Percentiles rank a stretch among this genome's conserved stretches.
These are phyloP conservation scores for Diversispora epigaea DNA, from an alignment of 192 early-diverging fungal genomes.

Conservation along the genomic window DNA sequence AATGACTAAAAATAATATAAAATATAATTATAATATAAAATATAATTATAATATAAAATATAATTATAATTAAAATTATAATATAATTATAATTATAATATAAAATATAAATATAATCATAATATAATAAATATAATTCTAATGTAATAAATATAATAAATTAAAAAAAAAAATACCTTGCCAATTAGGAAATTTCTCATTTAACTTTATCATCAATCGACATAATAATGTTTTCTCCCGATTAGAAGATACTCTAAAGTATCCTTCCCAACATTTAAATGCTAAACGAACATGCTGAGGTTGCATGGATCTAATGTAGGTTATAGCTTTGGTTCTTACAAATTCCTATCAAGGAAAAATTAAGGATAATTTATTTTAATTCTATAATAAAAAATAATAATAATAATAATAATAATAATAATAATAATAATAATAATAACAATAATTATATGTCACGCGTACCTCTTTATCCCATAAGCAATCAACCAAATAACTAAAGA, in stretches of 20 bases:
- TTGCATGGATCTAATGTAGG: conserved; percentile 48
- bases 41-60: not conserved
- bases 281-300: conserved; percentile 49
- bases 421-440: too few species aligned
- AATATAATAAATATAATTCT: too few species aligned
- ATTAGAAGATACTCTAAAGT: conserved; percentile 45
- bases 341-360: too few species aligned
- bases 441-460: not conserved
- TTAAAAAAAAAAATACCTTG: conserved; percentile 29
- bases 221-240: conserved; percentile 41
- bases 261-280: conserved; percentile 58
- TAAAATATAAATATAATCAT: not conserved
- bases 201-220: conserved; percentile 55
- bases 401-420: too few species aligned
- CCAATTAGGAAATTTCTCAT: conserved; percentile 57
- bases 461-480: conserved; percentile 60
- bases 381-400: too few species aligned
- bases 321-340: conserved; percentile 53
- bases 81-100: too few species aligned
- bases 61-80: too few species aligned
- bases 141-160: not conserved
- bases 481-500: conserved; percentile 56
- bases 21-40: not conserved
- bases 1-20: conserved; percentile 21
- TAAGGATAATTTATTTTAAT: too few species aligned